A percentile compares a stretch with the other conserved stretches of the same genome.
Evolutionary conservation across 108 stramenopile genomes (phyloP).

Genomic region (Nannochloropsis gaditana): DNA sequence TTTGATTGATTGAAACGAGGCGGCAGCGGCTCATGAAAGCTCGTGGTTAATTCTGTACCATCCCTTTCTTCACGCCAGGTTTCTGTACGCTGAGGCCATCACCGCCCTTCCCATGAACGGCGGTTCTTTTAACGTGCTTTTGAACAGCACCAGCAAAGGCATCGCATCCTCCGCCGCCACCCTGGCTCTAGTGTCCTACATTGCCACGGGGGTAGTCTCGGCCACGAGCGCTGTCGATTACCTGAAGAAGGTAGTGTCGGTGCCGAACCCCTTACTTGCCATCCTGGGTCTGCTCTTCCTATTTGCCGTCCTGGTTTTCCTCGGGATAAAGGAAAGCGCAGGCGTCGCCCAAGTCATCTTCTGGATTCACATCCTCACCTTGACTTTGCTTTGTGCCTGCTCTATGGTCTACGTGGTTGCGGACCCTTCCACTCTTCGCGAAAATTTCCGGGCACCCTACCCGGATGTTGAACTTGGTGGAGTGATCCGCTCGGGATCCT

Average conservation of each 20-base stretch:
- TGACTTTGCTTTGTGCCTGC: slow-evolving; percentile 47
- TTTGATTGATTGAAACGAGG: background rate
- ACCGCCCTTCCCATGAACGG: slow-evolving; percentile 68
- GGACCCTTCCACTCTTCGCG: slow-evolving; percentile 40
- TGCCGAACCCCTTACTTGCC: slow-evolving; percentile 39
- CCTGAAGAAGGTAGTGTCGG: slow-evolving; percentile 53
- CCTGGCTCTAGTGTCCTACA: slow-evolving; percentile 64
- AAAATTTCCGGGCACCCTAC: slow-evolving; percentile 52
- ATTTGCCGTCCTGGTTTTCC: slow-evolving; percentile 52
- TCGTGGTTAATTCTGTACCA: background rate
- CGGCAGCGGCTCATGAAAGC: background rate
- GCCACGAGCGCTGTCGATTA: slow-evolving; percentile 58
- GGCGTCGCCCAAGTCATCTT: slow-evolving; percentile 61
- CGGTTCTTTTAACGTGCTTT: slow-evolving; percentile 65
- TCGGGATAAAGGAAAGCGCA: slow-evolving; percentile 60
- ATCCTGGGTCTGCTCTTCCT: slow-evolving; percentile 57
- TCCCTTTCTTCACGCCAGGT: background rate
- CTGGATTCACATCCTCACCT: slow-evolving; percentile 56
- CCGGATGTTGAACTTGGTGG: slow-evolving; percentile 32
- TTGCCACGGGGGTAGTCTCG: slow-evolving; percentile 62
- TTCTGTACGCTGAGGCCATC: slow-evolving; percentile 65
- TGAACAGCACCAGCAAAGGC: slow-evolving; percentile 64
- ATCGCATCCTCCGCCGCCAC: slow-evolving; percentile 60
- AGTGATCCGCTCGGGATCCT: slow-evolving; percentile 34
- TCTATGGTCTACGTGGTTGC: slow-evolving; percentile 52